Evolutionary conservation across 805 yeast species (phyloP).

Genomic region (Osmozyma mogii): DNA sequence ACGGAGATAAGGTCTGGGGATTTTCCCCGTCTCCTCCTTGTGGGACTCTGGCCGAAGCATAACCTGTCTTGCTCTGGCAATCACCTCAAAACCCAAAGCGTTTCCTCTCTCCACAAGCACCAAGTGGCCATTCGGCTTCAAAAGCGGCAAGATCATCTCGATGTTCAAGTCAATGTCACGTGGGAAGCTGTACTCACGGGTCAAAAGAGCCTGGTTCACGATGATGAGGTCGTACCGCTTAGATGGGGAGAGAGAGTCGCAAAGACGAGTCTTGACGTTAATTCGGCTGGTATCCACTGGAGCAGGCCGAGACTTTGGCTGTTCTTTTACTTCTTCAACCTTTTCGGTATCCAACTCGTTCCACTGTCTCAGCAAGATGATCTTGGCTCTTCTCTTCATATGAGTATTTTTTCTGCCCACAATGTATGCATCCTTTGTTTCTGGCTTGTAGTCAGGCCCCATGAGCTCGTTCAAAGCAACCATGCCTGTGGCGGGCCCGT

Average conservation of each 20-base stretch:
- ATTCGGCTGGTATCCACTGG: slow-evolving; percentile 51
- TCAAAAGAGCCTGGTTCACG: slow-evolving; percentile 69
- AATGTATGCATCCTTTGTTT: slow-evolving; percentile 61
- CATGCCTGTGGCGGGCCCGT: slow-evolving; percentile 91
- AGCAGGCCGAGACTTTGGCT: slow-evolving; percentile 15
- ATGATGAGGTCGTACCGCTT: slow-evolving; percentile 73
- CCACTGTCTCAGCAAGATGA: slow-evolving; percentile 62
- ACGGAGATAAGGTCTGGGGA: slow-evolving; percentile 61
- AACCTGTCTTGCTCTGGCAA: slow-evolving; percentile 85
- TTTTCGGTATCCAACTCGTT: slow-evolving; percentile 26
- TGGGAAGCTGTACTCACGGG: slow-evolving; percentile 55
- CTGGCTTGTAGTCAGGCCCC: slow-evolving; percentile 57
- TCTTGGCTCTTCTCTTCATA: slow-evolving; percentile 77
- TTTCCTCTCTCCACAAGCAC: slow-evolving; percentile 84
- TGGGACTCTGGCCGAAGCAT: slow-evolving; percentile 79
- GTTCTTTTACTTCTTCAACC: slow-evolving; percentile 6
- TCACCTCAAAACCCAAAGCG: slow-evolving; percentile 78
- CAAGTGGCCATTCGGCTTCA: slow-evolving; percentile 74
- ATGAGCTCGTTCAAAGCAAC: slow-evolving; percentile 78
- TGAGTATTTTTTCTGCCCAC: slow-evolving; percentile 48
- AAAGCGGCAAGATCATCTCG: slow-evolving; percentile 47
- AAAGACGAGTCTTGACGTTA: slow-evolving; percentile 45
- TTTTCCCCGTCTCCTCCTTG: slow-evolving; percentile 46
- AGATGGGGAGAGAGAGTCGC: slow-evolving; percentile 43
- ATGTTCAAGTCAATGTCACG: slow-evolving; percentile 63